Evolutionary conservation across 2,329 filamentous ascomycete species (phyloP).

Genomic region (Ophiostoma ulmi): DNA sequence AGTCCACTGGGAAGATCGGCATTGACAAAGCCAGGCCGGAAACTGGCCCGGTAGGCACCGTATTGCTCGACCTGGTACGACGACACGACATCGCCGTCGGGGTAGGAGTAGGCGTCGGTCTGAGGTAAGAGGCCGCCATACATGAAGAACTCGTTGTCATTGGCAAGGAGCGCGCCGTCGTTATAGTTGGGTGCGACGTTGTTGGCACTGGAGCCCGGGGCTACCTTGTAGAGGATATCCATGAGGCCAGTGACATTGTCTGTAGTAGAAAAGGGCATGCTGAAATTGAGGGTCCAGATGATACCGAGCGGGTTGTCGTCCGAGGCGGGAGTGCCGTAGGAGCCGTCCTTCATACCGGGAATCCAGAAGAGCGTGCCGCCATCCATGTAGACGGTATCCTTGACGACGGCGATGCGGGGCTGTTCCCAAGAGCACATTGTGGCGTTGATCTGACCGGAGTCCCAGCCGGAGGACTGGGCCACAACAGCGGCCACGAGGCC

Average conservation of each 20-base stretch:
- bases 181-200: slow-evolving; percentile 52
- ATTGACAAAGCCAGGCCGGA: slow-evolving; percentile 41
- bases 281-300: slow-evolving; percentile 56
- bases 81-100: slow-evolving; percentile 42
- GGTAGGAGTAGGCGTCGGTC: slow-evolving; percentile 37
- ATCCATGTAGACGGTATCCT: slow-evolving; percentile 61
- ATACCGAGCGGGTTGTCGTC: slow-evolving; percentile 49
- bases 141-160: slow-evolving; percentile 57
- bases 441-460: slow-evolving; percentile 48
- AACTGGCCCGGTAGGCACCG: slow-evolving; percentile 41
- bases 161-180: slow-evolving; percentile 61
- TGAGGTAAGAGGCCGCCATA: slow-evolving; percentile 54
- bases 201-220: slow-evolving; percentile 42
- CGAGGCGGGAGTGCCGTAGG: slow-evolving; percentile 22
- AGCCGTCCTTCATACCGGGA: slow-evolving; percentile 45
- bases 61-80: slow-evolving; percentile 52
- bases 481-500: slow-evolving; percentile 32
- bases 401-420: slow-evolving; percentile 52
- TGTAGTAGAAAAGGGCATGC: slow-evolving; percentile 48
- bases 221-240: slow-evolving; percentile 43
- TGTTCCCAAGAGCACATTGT: slow-evolving; percentile 56
- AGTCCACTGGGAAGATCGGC: slow-evolving; percentile 41
- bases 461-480: slow-evolving; percentile 48
- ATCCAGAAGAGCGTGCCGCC: slow-evolving; percentile 55
- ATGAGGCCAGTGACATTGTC: slow-evolving; percentile 53